phyloP scores from a whole-genome alignment of 305 asterid species.

The Plantago rigida region DNA sequence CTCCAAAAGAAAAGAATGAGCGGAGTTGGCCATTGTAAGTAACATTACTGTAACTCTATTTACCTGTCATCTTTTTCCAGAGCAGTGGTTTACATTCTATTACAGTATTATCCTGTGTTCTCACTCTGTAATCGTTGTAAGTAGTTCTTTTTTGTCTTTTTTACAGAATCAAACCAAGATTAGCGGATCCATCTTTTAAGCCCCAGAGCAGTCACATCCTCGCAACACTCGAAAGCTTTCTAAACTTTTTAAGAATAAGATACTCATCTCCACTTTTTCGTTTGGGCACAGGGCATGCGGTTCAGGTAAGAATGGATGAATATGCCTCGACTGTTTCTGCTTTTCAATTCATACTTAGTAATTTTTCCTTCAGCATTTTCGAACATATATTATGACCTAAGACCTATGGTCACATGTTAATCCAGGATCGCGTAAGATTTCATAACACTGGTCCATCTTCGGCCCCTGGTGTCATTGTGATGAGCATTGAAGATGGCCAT shows the following conservation, averaged over 20 bases:
- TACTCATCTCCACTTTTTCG: conserved; percentile 95
- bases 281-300: conserved; percentile 49
- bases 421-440: conserved; percentile 64
- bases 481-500: conserved; percentile 87
- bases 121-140: conserved; percentile 8
- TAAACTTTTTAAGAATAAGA: conserved; percentile 55
- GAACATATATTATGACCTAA: neutral
- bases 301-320: conserved; percentile 50
- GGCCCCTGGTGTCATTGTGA: conserved; percentile 64
- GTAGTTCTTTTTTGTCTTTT: conserved; percentile 8
- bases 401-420: conserved; percentile 14
- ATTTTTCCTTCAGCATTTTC: neutral
- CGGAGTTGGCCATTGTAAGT: conserved; percentile 75
- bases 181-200: conserved; percentile 66
- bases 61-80: conserved; percentile 3
- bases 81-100: conserved; percentile 3
- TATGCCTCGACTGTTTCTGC: neutral
- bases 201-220: conserved; percentile 65
- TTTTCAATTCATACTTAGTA: neutral
- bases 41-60: conserved; percentile 14
- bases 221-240: conserved; percentile 66
- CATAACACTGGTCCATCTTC: conserved; percentile 74
- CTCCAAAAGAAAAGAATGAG: conserved; percentile 84
- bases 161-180: conserved; percentile 67
- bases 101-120: neutral